Conservation (phyloP, 805 yeast species). For the Zygosaccharomyces bisporus region DNA sequence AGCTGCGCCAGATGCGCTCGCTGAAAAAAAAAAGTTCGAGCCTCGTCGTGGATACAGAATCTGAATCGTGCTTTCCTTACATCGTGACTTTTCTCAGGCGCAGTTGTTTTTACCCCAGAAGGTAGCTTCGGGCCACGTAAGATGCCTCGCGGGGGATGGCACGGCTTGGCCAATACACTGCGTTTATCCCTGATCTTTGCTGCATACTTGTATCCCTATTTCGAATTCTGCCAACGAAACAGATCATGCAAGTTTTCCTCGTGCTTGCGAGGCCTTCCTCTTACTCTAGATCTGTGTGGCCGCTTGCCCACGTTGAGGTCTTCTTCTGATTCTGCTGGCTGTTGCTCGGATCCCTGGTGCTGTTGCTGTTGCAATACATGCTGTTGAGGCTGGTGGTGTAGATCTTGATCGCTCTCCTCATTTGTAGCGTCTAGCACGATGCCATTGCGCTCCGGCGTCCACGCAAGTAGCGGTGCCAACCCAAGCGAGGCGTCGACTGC, state of each 20-base stretch:
- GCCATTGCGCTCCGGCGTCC: conserved; percentile 20
- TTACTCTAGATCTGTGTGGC: conserved; percentile 4
- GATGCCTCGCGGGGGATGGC: background rate
- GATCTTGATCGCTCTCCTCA: conserved; percentile 4
- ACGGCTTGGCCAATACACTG: background rate
- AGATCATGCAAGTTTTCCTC: conserved; percentile 16
- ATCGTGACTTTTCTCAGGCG: background rate
- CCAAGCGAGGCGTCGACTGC: conserved; percentile 84
- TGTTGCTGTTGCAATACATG: background rate
- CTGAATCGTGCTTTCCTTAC: background rate
- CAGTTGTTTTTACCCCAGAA: background rate
- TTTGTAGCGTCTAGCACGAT: conserved; percentile 12
- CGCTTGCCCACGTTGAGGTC: background rate
- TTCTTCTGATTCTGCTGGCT: conserved; percentile 1
- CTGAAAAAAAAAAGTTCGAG: background rate
- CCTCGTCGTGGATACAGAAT: background rate
- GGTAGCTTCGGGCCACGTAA: background rate
- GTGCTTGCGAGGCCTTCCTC: conserved; percentile 5
- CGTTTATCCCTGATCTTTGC: background rate
- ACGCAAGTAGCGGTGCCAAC: conserved; percentile 61
- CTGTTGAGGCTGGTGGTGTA: conserved; percentile 2
- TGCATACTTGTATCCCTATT: conserved; percentile 1
- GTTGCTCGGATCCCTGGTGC: background rate
- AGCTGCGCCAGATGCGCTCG: background rate
- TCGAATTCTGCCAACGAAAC: conserved; percentile 24